phyloP scores from a whole-genome alignment of 345 rosid genomes.

The Heritiera littoralis region DNA sequence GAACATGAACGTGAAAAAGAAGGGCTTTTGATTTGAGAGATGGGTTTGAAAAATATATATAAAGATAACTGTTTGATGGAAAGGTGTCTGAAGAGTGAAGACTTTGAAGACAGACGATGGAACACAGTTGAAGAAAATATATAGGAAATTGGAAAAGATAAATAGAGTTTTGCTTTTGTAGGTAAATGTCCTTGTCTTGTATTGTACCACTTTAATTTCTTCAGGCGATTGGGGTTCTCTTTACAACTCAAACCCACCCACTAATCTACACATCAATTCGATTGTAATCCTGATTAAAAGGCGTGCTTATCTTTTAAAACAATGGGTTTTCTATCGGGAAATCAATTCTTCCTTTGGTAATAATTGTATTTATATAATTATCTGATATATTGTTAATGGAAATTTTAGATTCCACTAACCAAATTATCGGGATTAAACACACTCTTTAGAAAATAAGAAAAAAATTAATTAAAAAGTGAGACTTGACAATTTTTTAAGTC shows the following conservation, averaged over 20 bases:
- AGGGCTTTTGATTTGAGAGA: neutral
- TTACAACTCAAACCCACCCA: slow-evolving; percentile 16
- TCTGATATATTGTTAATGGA: no score
- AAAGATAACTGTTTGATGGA: neutral
- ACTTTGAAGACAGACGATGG: neutral
- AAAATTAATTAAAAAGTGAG: no score
- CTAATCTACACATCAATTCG: neutral
- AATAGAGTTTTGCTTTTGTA: neutral
- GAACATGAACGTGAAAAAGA: neutral
- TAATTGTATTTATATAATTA: no score
- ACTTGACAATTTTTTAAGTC: no score
- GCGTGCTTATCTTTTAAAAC: neutral
- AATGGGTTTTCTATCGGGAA: no score
- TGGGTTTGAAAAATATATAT: no score
- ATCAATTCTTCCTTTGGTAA: no score
- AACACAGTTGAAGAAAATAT: neutral
- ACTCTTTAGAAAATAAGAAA: no score
- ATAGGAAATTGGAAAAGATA: neutral
- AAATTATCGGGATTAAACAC: no score
- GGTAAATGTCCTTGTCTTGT: slow-evolving; percentile 15
- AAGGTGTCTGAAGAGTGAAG: neutral
- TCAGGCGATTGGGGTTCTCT: neutral
- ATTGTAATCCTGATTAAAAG: neutral
- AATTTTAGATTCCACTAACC: no score
- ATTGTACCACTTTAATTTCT: no score